Evolutionary conservation across 257 asterid genomes (phyloP), one percentile per base, ranked within the genome.

Genomic region (Echium plantagineum): DNA sequence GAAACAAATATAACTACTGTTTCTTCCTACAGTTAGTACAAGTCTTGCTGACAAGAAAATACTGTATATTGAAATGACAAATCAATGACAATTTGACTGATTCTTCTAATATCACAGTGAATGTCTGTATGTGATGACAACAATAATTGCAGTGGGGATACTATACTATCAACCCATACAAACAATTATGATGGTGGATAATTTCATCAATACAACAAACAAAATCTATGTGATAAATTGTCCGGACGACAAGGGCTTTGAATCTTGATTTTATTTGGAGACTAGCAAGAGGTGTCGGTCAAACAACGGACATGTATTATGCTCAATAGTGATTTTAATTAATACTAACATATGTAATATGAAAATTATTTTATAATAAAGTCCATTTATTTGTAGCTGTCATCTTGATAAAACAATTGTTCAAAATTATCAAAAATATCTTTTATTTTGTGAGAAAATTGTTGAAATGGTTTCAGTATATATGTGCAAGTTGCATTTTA

Each of bases 11-110:
- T 31, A 35, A 30, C 17, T 24, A 61, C 64, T 52, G 57, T 62
- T 56, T 22, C 16, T 17, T 30, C 63, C 53, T 2, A 55, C 72
- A 35, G 65, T 63, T 58, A 57, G 76, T 72, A 70, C 52, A 62
- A 28, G 63, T 26, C 57, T 30, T 20, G 42, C 75, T 30, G 68
- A 53, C 6, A 21, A 42, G 17, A 42, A 42, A n/a, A 20, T 46
- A 77, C 86, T 71, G 77, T 80, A 59, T 63, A 64, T 65, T 74
- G 84, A 83, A 61, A 67, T n/a, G 90, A 83, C 86, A 70, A 68
- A 1, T 78, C 83, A 78, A 51, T 62, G 65, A 70, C 48, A 49
- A 75, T 78, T 75, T 77, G 75, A 80, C 71, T 73, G 61, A 30
- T 60, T 35, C 46, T 35, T 35, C 46, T 9, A 7, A 0, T 24